Conservation (phyloP, 345 rosid species). For the Dimocarpus longan region DNA sequence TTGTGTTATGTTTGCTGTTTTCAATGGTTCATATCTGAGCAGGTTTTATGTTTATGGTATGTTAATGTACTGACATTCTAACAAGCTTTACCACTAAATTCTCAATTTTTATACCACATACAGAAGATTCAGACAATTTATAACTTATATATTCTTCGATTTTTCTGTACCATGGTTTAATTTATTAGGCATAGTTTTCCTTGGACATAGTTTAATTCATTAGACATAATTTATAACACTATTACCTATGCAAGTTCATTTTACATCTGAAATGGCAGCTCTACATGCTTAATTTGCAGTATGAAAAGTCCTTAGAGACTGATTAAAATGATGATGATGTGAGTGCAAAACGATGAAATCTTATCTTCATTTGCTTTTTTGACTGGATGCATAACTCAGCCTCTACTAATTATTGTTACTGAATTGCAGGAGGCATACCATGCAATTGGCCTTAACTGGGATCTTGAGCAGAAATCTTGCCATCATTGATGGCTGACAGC, state of each 20-base stretch:
- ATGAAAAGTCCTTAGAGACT: background rate
- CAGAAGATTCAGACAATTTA: background rate
- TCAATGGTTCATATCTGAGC: too few species aligned
- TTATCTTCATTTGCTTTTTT: background rate
- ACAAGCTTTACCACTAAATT: background rate
- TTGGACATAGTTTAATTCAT: background rate
- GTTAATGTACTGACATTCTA: too few species aligned
- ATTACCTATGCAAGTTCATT: background rate
- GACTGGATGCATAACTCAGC: background rate
- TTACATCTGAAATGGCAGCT: background rate
- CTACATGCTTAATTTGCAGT: background rate
- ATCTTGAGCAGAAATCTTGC: constrained; percentile 40
- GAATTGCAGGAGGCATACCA: constrained; percentile 39
- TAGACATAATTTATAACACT: background rate
- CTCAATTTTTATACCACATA: background rate
- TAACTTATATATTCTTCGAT: background rate
- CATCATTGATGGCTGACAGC: constrained; percentile 47
- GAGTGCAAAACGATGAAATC: background rate
- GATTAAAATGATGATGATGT: background rate
- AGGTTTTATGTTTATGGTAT: too few species aligned
- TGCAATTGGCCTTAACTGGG: constrained; percentile 57
- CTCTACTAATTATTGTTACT: background rate
- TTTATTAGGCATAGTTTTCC: background rate
- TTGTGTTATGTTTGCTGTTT: too few species aligned
- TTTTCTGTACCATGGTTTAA: background rate